Evolutionary conservation across 208 protist genomes (phyloP), one percentile per base, ranked within the genome.

Genomic region (Acanthamoeba lenticulata): DNA sequence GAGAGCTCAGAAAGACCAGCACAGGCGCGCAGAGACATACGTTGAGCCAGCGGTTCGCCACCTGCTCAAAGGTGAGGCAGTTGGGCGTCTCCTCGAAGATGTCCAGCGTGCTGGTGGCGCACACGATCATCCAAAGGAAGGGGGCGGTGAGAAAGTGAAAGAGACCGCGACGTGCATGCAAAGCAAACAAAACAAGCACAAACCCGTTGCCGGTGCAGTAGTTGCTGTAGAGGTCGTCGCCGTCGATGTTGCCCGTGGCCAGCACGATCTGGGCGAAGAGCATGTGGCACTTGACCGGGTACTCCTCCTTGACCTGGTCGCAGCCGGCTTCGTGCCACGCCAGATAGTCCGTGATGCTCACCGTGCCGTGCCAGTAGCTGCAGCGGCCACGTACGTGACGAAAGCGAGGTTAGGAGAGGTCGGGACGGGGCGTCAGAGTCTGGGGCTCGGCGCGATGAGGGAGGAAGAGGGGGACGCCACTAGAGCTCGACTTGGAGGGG

Each of bases 401-500:
- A 24, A n/a, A 62, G 55, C 11, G 21, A 62, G 29, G n/a, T n/a
- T n/a, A 62, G 5, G 55, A 62, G 19, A 15, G 0, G 29, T 60
- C 4, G 15, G 47, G 47, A 27, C 49, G 52, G 15, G 47, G n/a
- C n/a, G n/a, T n/a, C n/a, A n/a, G n/a, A n/a, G n/a, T n/a, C n/a
- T n/a, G n/a, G n/a, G n/a, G n/a, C n/a, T n/a, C n/a, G n/a, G n/a
- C n/a, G n/a, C n/a, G 47, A 7, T 19, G 47, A 67, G 29, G 60
- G 38, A 77, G 1, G 27, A 17, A 77, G 38, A 21, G 15, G 42
- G 74, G 27, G 11, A 15, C 24, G 32, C 17, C 45, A 92, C 86
- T 55, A 92, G 57, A 92, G 86, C 38, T 92, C 86, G 44, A 92
- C 86, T 32, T 74, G 86, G 0, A 92, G 55, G 29, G 86, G 86